Base-by-base conservation (phyloP, 306 rosid species). In the Comarum palustre region DNA sequence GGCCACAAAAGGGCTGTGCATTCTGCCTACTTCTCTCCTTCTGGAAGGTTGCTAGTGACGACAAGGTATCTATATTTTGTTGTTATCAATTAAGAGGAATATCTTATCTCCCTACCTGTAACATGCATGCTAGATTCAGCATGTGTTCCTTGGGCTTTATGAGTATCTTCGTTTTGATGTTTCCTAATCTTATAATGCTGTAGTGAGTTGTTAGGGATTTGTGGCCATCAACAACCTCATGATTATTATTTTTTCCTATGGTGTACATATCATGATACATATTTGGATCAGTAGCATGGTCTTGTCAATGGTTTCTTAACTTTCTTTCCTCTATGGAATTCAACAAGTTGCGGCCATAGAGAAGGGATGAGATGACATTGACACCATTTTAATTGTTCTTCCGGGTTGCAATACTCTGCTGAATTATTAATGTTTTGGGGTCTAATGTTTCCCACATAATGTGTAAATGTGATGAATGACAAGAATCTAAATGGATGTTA, bases 21-120 rank as follows among this genome's bases (percentile, higher is more conserved):
- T 25, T 91, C 99, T 45, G 99, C 97, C 11, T 89, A 80, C 73
- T 94, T 94, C 79, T 91, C 97, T n/a, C 97, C 96, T 68, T 89
- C 91, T 73, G 97, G 97, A 78, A 32, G 82, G 80, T 80, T 69
- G 77, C 79, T 94, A 13, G 96, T 90, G 57, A 91, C 96, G 39
- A 89, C 97, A 68, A 86, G 99, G 99, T 94, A 67, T 70, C 47
- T 67, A 63, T 19, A 11, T 52, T 20, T 14, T 20, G 59, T 52
- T 51, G 57, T 8, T 54, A 22, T 11, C 22, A 20, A 52, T 0
- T 20, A 3, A 54, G 60, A 54, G 29, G 15, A 54, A 54, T 54
- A 22, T 51, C 17, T 24, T 58, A 58, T 58, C 1, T 27, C 4
- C 9, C 10, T 13, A 58, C 64, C 31, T 58, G 64, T 27, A 4